These are phyloP conservation scores for Penicillium griseofulvum DNA, from an alignment of 2,329 filamentous ascomycete genomes.

Conservation along the genomic window DNA sequence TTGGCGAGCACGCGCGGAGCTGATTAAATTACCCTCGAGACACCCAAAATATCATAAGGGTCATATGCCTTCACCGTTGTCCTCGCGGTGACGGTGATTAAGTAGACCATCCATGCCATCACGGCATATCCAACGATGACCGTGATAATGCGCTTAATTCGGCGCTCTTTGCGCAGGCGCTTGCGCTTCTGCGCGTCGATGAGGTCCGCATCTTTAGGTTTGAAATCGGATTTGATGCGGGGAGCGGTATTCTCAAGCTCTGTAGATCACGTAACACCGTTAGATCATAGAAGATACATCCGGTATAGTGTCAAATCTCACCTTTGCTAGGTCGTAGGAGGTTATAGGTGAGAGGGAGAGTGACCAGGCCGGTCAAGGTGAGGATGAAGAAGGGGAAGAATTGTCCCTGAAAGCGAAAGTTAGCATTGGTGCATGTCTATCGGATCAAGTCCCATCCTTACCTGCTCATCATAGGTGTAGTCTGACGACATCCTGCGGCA, in stretches of 20 bases:
- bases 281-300: not conserved
- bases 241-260: constrained; percentile 77
- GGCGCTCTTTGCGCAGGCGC: constrained; percentile 85
- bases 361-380: constrained; percentile 82
- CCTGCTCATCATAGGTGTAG: constrained; percentile 97
- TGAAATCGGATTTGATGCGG: constrained; percentile 77
- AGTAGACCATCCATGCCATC: constrained; percentile 88
- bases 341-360: constrained; percentile 84
- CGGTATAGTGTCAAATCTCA: constrained; percentile 30
- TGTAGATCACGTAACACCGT: constrained; percentile 21
- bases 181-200: constrained; percentile 79
- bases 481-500: constrained; percentile 69
- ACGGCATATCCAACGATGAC: constrained; percentile 75
- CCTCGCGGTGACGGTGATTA: constrained; percentile 76
- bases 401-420: constrained; percentile 63
- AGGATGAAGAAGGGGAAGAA: constrained; percentile 99
- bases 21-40: constrained; percentile 65
- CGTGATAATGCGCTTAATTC: constrained; percentile 76
- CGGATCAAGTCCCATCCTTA: constrained; percentile 33
- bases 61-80: constrained; percentile 82
- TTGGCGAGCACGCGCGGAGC: not conserved
- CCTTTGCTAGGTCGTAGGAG: constrained; percentile 75
- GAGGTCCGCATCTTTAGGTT: constrained; percentile 76
- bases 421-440: not conserved
- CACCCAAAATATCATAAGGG: constrained; percentile 88